phyloP scores from a whole-genome alignment of 2,329 filamentous ascomycete species.

The Claviceps spartinae region DNA sequence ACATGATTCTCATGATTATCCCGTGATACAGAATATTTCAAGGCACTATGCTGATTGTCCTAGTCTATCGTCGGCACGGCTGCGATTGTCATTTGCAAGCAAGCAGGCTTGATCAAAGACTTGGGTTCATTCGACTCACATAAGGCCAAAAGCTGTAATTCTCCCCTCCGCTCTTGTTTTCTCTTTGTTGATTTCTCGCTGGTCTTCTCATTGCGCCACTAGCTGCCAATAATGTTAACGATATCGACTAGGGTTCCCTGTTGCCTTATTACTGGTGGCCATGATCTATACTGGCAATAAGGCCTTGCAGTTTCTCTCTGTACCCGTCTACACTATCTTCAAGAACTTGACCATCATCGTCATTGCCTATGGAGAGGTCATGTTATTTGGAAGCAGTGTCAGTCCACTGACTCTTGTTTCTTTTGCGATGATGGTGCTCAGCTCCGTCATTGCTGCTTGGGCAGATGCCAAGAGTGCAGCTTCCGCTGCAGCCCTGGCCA shows the following conservation, averaged over 20 bases:
- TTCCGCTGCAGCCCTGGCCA: constrained; percentile 58
- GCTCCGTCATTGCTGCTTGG: constrained; percentile 91
- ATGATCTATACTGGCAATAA: constrained; percentile 99
- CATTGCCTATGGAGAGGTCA: constrained; percentile 93
- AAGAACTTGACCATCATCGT: constrained; percentile 99
- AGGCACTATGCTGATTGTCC: neutral
- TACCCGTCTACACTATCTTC: constrained; percentile 98
- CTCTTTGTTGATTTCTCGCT: neutral
- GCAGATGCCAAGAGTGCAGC: constrained; percentile 68
- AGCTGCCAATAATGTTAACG: neutral
- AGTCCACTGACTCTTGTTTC: constrained; percentile 82
- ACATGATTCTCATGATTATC: neutral
- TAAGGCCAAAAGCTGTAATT: constrained; percentile 83
- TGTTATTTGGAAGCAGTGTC: constrained; percentile 94
- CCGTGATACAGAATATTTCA: neutral
- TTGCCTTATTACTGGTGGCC: constrained; percentile 86
- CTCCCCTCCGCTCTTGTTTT: neutral
- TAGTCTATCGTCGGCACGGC: constrained; percentile 81
- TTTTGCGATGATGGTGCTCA: constrained; percentile 92
- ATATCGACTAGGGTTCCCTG: constrained; percentile 64
- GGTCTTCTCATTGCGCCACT: neutral
- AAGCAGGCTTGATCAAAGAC: constrained; percentile 67
- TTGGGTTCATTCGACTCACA: constrained; percentile 70
- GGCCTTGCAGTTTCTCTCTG: constrained; percentile 88
- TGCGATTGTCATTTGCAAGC: constrained; percentile 73